Percentiles rank a stretch among this genome's conserved stretches.
phyloP scores from a whole-genome alignment of 371 early-diverging fungal species.

The Gilbertella persicaria region DNA sequence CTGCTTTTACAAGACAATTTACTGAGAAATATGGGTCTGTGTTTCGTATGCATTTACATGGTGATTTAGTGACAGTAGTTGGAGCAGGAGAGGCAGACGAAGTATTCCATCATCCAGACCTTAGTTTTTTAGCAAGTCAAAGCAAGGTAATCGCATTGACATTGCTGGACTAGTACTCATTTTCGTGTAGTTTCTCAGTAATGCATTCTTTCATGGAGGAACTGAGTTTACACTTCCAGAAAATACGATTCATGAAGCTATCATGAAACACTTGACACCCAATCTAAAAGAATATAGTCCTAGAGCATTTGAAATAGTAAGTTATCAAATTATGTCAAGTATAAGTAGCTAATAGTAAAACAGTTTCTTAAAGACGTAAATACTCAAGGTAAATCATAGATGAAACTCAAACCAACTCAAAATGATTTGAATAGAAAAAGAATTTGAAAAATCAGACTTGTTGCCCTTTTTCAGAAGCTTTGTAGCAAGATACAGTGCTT shows the following conservation, averaged over 20 bases:
- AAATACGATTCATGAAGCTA: background rate
- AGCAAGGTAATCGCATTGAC: constrained; percentile 14
- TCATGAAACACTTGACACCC: constrained; percentile 29
- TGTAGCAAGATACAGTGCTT: constrained; percentile 21
- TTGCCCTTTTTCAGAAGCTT: constrained; percentile 17
- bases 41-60: constrained; percentile 32
- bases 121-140: constrained; percentile 25
- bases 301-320: constrained; percentile 23
- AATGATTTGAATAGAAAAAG: background rate
- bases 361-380: background rate
- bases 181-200: background rate
- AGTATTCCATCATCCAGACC: constrained; percentile 22
- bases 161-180: background rate
- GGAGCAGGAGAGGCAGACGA: constrained; percentile 27
- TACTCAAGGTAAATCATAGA: background rate
- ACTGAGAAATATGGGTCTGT: constrained; percentile 27
- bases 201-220: background rate
- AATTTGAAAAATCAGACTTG: background rate
- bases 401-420: too few species aligned
- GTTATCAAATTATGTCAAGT: background rate
- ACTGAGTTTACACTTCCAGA: constrained; percentile 6
- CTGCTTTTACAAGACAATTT: constrained; percentile 23
- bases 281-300: constrained; percentile 27
- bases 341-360: background rate
- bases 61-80: constrained; percentile 21